Evolutionary conservation across 2,329 filamentous ascomycete species (phyloP), one percentile per base, ranked within the genome.

Genomic region (Fonsecaea monophora): DNA sequence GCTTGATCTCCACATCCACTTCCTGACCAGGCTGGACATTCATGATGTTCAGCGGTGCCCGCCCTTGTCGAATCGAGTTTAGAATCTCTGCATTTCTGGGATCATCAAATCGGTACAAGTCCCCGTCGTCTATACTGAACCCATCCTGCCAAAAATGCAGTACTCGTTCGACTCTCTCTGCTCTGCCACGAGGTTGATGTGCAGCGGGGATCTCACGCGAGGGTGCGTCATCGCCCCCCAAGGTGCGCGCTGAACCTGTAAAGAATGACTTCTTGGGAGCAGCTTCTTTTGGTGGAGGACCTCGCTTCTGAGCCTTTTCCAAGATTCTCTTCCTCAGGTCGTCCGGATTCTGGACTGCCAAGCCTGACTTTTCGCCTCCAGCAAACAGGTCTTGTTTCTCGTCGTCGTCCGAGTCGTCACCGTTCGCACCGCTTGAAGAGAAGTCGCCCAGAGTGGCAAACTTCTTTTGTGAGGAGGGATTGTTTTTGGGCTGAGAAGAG

Each of bases 81-180:
- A 90, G 80, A 32, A 87, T 87, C 62, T 83, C 82, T 21, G 85
- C 85, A 72, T 89, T 90, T 1, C 82, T 82, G 1, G 87, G 86
- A 72, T 89, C 87, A 69, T 89, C 86, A 68, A 86, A 86, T 71
- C 86, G 82, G 77, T 85, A 88, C 38, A 90, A 82, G 37, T 86
- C 83, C 4, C 87, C 87, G 68, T 90, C 87, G 71, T 89, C 87
- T 42, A 90, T 85, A 2, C 86, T 89, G 73, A 89, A 89, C 25
- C 87, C 87, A 74, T 90, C 86, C 5, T 82, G 80, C 87, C 87
- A 90, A 70, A 90, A 85, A 72, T 90, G 86, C 50, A 90, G 82
- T 30, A 82, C 85, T 63, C 87, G 82, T 45, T 82, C 82, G 30
- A 87, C 86, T 32, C 84, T 84, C 65, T 82, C 79, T n/a, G 82